Percentiles rank a stretch among this genome's conserved stretches.
phyloP scores from a whole-genome alignment of 495 filamentous ascomycete species.

The Evernia prunastri region DNA sequence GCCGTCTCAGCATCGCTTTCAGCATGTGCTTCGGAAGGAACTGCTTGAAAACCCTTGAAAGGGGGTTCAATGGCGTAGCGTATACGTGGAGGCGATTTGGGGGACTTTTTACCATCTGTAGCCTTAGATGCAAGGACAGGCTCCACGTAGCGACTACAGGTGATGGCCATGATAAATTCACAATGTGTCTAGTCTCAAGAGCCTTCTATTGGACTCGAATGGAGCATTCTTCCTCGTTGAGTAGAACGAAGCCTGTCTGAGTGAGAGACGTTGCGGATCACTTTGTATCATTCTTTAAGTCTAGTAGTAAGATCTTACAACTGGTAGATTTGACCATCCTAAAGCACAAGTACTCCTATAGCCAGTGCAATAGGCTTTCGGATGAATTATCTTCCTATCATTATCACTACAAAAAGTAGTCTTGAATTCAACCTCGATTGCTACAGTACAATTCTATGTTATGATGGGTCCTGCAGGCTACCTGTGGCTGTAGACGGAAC shows the following conservation, averaged over 20 bases:
- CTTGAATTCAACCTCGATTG: background rate
- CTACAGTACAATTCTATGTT: slow-evolving; percentile 11
- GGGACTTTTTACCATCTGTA: slow-evolving; percentile 32
- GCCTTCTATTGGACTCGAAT: background rate
- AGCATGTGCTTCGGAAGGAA: slow-evolving; percentile 60
- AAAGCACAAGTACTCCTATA: too few species aligned
- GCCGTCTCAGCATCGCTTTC: slow-evolving; percentile 58
- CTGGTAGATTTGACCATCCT: too few species aligned
- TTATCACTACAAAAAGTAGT: background rate
- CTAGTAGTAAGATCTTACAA: background rate
- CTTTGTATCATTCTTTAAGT: background rate
- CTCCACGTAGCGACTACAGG: slow-evolving; percentile 38
- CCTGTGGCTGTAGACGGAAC: slow-evolving; percentile 59
- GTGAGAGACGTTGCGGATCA: background rate
- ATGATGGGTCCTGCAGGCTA: slow-evolving; percentile 72
- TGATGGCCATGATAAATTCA: slow-evolving; percentile 45
- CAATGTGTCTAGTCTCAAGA: background rate
- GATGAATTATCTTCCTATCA: background rate
- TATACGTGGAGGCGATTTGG: slow-evolving; percentile 46
- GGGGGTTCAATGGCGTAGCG: slow-evolving; percentile 63
- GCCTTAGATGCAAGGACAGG: slow-evolving; percentile 33
- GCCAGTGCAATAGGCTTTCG: background rate
- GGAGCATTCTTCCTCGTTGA: background rate
- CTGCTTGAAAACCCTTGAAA: slow-evolving; percentile 65
- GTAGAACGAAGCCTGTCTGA: background rate